Evolutionary conservation across 257 asterid genomes (phyloP).

Genomic region (Datura wrightii): DNA sequence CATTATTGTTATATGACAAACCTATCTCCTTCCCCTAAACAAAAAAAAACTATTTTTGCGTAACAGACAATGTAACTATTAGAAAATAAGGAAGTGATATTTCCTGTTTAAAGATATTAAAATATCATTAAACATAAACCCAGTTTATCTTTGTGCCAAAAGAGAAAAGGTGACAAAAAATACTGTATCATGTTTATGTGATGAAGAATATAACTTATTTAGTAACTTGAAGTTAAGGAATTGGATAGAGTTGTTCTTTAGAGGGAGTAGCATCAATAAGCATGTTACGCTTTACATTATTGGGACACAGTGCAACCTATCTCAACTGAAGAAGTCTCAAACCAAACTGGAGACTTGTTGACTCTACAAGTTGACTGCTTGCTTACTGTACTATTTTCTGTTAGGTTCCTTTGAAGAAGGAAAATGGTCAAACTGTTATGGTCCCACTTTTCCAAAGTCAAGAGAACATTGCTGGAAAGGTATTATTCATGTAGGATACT

Average conservation of each 20-base stretch:
- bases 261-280: neutral
- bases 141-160: neutral
- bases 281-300: conserved; percentile 1
- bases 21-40: neutral
- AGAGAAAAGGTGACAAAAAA: neutral
- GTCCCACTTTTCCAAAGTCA: conserved; percentile 63
- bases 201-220: conserved; percentile 2
- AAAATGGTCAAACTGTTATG: conserved; percentile 56
- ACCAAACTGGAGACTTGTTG: conserved; percentile 20
- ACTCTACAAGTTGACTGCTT: conserved; percentile 11
- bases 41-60: neutral
- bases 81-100: neutral
- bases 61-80: conserved; percentile 14
- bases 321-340: conserved; percentile 16
- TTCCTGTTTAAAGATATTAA: neutral
- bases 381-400: neutral
- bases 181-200: conserved; percentile 1
- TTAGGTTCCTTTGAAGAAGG: conserved; percentile 59
- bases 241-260: neutral
- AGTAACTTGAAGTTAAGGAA: conserved; percentile 18
- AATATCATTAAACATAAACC: conserved; percentile 7
- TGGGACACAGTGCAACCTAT: neutral
- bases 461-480: conserved; percentile 63
- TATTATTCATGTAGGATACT: conserved; percentile 26
- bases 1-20: neutral